Percentiles rank a stretch among this genome's conserved stretches.
These are phyloP conservation scores for Pseudozyma pruni DNA, from an alignment of 1,284 basidiomycete species.

Conservation along the genomic window DNA sequence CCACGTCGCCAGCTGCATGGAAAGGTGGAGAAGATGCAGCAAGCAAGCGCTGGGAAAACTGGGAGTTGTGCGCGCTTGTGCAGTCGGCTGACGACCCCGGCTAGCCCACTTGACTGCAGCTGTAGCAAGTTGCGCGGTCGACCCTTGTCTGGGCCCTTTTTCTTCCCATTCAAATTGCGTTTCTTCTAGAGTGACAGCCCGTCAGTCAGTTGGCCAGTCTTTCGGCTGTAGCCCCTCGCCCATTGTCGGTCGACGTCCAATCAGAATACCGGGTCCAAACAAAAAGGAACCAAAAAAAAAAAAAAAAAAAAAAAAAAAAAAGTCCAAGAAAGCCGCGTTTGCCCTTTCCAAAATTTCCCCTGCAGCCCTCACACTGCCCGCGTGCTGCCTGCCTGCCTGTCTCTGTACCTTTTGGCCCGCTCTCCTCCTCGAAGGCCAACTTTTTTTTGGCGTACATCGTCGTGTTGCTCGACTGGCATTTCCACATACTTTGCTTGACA, in stretches of 20 bases:
- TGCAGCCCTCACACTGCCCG: slow-evolving; percentile 9
- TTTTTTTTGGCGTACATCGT: slow-evolving; percentile 8
- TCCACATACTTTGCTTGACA: slow-evolving; percentile 1
- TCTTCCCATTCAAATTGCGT: neutral
- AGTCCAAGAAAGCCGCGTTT: too few relatives aligned
- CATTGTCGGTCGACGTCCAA: slow-evolving; percentile 10
- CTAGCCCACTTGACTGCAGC: too few relatives aligned
- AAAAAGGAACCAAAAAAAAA: slow-evolving; percentile 14
- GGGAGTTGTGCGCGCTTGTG: too few relatives aligned
- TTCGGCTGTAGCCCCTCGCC: slow-evolving; percentile 2
- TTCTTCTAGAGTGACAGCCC: too few relatives aligned
- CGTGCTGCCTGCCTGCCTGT: slow-evolving; percentile 6
- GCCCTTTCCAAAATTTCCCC: slow-evolving; percentile 21
- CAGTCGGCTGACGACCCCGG: too few relatives aligned
- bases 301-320: slow-evolving; percentile 16
- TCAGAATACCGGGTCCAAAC: slow-evolving; percentile 7
- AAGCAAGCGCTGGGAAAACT: too few relatives aligned
- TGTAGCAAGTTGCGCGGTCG: too few relatives aligned
- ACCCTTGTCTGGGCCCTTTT: slow-evolving; percentile 16
- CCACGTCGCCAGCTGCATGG: too few relatives aligned
- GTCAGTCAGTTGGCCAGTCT: neutral
- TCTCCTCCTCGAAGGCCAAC: neutral
- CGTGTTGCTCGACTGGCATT: neutral
- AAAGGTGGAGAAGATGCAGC: too few relatives aligned
- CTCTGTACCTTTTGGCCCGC: neutral